These are phyloP conservation scores for Candida khao-thaluensis DNA, from an alignment of 805 yeast species.

Conservation along the genomic window DNA sequence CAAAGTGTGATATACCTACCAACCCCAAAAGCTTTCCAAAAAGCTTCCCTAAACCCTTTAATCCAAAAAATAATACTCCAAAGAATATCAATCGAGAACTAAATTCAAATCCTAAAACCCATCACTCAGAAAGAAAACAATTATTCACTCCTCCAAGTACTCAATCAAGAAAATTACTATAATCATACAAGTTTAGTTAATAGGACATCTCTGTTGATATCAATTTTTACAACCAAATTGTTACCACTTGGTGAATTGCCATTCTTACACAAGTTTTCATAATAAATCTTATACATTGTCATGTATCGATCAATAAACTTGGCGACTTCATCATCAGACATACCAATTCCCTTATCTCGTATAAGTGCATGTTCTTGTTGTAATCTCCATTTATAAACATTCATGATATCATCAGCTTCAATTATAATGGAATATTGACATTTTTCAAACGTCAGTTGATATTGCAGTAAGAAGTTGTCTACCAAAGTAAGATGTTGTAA, in stretches of 20 bases:
- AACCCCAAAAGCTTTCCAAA: no score
- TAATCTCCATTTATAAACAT: constrained; percentile 76
- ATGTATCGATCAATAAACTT: constrained; percentile 77
- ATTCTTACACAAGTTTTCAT: constrained; percentile 39
- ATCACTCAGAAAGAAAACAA: constrained; percentile 1
- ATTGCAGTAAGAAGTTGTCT: constrained; percentile 52
- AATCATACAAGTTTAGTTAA: constrained; percentile 20
- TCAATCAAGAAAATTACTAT: constrained; percentile 2
- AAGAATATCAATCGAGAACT: no score
- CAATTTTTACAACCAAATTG: constrained; percentile 6
- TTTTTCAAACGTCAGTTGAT: constrained; percentile 56
- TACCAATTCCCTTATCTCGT: constrained; percentile 59
- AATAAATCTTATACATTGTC: constrained; percentile 80
- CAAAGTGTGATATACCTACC: no score
- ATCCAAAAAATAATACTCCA: no score
- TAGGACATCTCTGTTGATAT: constrained; percentile 4
- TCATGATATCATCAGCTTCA: constrained; percentile 55
- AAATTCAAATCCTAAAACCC: no score
- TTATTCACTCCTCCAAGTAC: neutral
- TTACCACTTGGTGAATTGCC: constrained; percentile 19
- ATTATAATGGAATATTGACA: constrained; percentile 63
- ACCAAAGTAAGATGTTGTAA: constrained; percentile 37
- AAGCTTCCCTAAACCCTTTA: no score
- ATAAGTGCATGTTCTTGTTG: constrained; percentile 72
- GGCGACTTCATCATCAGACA: constrained; percentile 71